Conservation (phyloP, 495 filamentous ascomycete genomes). For the Hypoxylon intermedium region DNA sequence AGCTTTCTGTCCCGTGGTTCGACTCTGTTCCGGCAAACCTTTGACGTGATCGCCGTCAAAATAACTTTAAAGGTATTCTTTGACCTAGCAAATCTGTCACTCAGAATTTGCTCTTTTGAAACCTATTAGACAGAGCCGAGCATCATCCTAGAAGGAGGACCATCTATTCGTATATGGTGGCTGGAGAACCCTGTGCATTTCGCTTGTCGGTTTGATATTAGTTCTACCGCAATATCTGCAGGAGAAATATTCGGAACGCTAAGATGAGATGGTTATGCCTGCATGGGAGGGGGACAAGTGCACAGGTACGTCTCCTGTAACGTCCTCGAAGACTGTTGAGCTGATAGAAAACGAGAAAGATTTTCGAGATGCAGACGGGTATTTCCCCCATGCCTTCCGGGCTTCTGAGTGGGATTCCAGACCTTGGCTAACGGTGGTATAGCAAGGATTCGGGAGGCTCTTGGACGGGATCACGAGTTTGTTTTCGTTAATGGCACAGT, state of each 20-base stretch:
- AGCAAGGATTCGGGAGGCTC: slow-evolving; percentile 37
- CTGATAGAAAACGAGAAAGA: slow-evolving; percentile 24
- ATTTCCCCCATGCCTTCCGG: slow-evolving; percentile 5
- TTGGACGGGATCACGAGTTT: slow-evolving; percentile 39
- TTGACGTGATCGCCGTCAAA: slow-evolving; percentile 1
- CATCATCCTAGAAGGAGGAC: background rate
- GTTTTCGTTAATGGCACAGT: slow-evolving; percentile 39
- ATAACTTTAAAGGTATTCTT: slow-evolving; percentile 3
- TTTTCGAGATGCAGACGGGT: slow-evolving; percentile 42
- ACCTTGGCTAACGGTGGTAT: background rate
- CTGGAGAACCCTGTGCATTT: slow-evolving; percentile 6
- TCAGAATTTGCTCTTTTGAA: slow-evolving; percentile 8
- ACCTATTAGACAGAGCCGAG: slow-evolving; percentile 9
- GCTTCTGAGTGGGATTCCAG: background rate
- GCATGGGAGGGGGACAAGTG: slow-evolving; percentile 37
- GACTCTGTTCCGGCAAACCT: background rate
- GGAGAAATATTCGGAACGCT: slow-evolving; percentile 1
- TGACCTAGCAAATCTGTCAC: slow-evolving; percentile 5
- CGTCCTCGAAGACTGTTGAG: slow-evolving; percentile 1
- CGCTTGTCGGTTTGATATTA: background rate
- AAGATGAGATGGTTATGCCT: slow-evolving; percentile 30
- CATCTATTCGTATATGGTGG: background rate
- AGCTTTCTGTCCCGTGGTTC: slow-evolving; percentile 1
- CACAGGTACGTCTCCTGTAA: slow-evolving; percentile 29
- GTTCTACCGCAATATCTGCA: background rate